Base-by-base conservation (phyloP, 495 filamentous ascomycete genomes). In the Penicillium chermesinum region DNA sequence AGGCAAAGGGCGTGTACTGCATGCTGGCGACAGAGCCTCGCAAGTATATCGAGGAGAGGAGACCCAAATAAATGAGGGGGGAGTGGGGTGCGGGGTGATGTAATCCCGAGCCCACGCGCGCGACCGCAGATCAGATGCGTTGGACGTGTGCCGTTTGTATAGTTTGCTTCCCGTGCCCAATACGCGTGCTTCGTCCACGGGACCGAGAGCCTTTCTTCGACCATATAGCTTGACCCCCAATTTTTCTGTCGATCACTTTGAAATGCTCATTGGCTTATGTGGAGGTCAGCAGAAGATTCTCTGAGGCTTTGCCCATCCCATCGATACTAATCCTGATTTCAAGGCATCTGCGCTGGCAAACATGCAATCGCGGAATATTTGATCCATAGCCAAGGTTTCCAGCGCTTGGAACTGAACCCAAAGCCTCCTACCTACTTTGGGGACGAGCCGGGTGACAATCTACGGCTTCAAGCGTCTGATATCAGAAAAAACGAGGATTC, bases 241-340 rank as follows among this genome's bases (percentile, higher is more conserved):
- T 30, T 10, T 10, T 30, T 4, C 5, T 30, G 25, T 10, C 25
- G 25, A 10, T 30, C 21, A 13, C 7, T 7, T 5, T 46, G 74
- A 57, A 49, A 97, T 96, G 91, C 80, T 98, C 17, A 88, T 98
- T 50, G 91, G 93, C 36, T 73, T 98, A 47, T 96, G 89, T 65
- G 91, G 93, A 66, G 84, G 90, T 89, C 76, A 67, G 72, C 60
- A 44, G 48, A 43, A 44, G 36, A 49, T 50, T 37, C 19, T 13
- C 6, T 7, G 35, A 22, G 39, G 25, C 38, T 20, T 32, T 36
- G 22, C 32, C 18, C 17, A 38, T 6, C 34, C 44, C 30, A 44
- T 20, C 35, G 32, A 50, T 46, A 42, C 52, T 51, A 51, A 62
- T 42, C 41, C 41, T 32, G 33, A 27, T 59, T 42, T 22, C 19